A percentile compares a stretch with the other conserved stretches of the same genome.
phyloP scores from a whole-genome alignment of 2,329 filamentous ascomycete species.

The Lasiodiplodia hormozganensis region DNA sequence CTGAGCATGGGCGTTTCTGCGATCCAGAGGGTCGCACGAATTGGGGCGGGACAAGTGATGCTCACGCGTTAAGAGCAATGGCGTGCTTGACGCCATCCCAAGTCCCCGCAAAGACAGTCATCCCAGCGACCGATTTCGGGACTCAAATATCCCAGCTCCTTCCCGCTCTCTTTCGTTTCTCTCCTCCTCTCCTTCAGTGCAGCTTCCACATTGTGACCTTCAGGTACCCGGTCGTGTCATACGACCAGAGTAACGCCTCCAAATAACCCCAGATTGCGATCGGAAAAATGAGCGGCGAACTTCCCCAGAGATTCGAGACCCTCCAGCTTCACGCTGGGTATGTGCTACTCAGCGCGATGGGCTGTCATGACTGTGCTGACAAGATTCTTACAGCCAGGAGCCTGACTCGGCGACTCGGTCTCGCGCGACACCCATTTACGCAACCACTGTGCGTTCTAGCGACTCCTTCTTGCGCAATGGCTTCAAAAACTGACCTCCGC shows the following conservation, averaged over 20 bases:
- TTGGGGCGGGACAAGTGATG: constrained; percentile 1
- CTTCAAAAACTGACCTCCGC: background rate
- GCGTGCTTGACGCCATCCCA: constrained; percentile 24
- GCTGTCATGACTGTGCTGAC: constrained; percentile 4
- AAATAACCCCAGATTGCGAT: background rate
- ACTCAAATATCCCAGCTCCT: background rate
- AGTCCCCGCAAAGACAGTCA: constrained; percentile 10
- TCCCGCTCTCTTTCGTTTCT: background rate
- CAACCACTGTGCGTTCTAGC: constrained; percentile 69
- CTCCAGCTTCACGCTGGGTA: constrained; percentile 59
- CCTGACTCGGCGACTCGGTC: constrained; percentile 84
- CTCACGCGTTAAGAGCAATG: constrained; percentile 17
- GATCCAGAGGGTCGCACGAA: constrained; percentile 9
- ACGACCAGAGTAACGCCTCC: constrained; percentile 3
- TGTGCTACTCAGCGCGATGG: constrained; percentile 26
- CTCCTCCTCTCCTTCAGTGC: background rate
- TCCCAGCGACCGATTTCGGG: constrained; percentile 9
- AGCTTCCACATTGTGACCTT: background rate
- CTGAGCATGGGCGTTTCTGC: constrained; percentile 1
- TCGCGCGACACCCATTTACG: constrained; percentile 94
- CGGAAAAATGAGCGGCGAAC: constrained; percentile 20
- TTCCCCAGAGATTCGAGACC: constrained; percentile 51
- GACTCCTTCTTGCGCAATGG: background rate
- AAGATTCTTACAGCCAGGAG: constrained; percentile 65
- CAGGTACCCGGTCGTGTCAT: background rate